Conservation (phyloP, 441 rosid species). For the California macrophylla region DNA sequence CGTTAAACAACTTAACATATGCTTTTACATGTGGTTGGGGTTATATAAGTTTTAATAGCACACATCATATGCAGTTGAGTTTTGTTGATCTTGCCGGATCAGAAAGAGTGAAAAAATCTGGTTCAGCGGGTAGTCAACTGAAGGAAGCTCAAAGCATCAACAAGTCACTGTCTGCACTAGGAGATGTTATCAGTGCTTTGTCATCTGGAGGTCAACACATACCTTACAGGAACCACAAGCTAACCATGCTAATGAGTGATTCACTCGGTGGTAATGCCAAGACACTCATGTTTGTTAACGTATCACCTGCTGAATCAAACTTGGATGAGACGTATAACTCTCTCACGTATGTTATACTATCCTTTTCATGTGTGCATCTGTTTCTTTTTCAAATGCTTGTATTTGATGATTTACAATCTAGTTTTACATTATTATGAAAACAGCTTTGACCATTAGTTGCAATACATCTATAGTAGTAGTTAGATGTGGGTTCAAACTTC, state of each 20-base stretch:
- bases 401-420: neutral
- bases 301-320: slow-evolving; percentile 81
- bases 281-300: slow-evolving; percentile 91
- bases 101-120: slow-evolving; percentile 86
- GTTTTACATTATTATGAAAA: neutral
- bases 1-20: neutral
- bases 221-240: slow-evolving; percentile 87
- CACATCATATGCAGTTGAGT: slow-evolving; percentile 49
- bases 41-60: neutral
- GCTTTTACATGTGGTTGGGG: neutral
- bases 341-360: slow-evolving; percentile 40
- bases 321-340: slow-evolving; percentile 91
- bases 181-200: slow-evolving; percentile 87
- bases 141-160: slow-evolving; percentile 96
- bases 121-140: slow-evolving; percentile 69
- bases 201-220: slow-evolving; percentile 79
- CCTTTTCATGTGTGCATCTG: neutral
- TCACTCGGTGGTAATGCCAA: slow-evolving; percentile 97
- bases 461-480: neutral
- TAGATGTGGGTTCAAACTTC: too few relatives aligned
- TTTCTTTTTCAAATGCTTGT: neutral
- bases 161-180: slow-evolving; percentile 90
- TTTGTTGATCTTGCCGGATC: slow-evolving; percentile 98
- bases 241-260: slow-evolving; percentile 95
- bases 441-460: neutral